Evolutionary conservation across 805 yeast genomes (phyloP).

Genomic region (Candida khao-thaluensis): DNA sequence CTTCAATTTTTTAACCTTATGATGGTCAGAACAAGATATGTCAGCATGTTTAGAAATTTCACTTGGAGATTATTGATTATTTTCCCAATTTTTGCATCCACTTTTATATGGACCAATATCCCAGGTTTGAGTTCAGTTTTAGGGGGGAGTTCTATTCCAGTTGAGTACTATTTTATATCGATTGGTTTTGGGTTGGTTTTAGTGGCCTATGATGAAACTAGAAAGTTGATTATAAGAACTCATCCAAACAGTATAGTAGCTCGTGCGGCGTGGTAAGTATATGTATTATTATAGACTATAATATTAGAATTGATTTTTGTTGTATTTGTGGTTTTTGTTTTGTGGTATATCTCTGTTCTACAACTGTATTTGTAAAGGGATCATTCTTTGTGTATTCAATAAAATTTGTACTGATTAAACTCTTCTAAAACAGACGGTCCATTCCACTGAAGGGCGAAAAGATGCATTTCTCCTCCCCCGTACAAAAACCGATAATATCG

Average conservation of each 20-base stretch:
- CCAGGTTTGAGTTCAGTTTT: no score
- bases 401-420: no score
- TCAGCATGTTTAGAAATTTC: constrained; percentile 42
- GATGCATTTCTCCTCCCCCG: no score
- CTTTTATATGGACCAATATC: constrained; percentile 42
- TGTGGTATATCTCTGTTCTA: no score
- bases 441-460: no score
- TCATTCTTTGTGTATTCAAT: no score
- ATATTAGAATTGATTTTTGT: no score
- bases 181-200: constrained; percentile 43
- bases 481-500: background rate
- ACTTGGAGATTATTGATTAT: constrained; percentile 35
- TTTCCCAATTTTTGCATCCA: constrained; percentile 33
- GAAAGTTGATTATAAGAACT: constrained; percentile 37
- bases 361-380: no score
- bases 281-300: no score
- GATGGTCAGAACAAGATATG: constrained; percentile 41
- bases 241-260: constrained; percentile 40
- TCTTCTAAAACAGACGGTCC: no score
- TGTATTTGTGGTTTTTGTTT: no score
- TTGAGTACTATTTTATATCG: constrained; percentile 46
- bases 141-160: no score
- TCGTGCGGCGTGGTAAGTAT: constrained; percentile 44
- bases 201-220: constrained; percentile 40
- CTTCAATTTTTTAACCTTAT: constrained; percentile 47